Evolutionary conservation across 2,329 filamentous ascomycete genomes (phyloP).

Genomic region (Diplocarpon rosae): DNA sequence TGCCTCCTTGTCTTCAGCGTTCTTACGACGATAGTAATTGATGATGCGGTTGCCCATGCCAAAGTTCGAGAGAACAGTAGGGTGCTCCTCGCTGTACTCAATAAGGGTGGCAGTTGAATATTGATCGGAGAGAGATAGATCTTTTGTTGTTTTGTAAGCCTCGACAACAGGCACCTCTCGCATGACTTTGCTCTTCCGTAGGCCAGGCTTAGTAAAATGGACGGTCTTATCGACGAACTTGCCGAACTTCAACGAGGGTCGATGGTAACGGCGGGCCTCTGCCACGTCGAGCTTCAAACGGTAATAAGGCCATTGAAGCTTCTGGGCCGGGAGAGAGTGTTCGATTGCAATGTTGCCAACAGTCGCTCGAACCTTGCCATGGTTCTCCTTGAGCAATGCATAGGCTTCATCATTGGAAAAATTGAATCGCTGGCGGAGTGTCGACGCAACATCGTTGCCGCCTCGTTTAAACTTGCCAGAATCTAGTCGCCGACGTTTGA

Average conservation of each 20-base stretch:
- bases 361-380: constrained; percentile 88
- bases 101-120: constrained; percentile 81
- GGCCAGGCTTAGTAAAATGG: constrained; percentile 59
- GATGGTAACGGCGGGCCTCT: constrained; percentile 73
- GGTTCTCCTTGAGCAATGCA: constrained; percentile 90
- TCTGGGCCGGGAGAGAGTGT: constrained; percentile 83
- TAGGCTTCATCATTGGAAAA: constrained; percentile 95
- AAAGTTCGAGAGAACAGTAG: constrained; percentile 86
- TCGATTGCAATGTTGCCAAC: constrained; percentile 88
- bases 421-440: constrained; percentile 77
- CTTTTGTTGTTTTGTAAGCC: constrained; percentile 68
- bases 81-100: constrained; percentile 92
- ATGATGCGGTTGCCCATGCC: constrained; percentile 94
- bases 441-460: constrained; percentile 58
- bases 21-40: constrained; percentile 89
- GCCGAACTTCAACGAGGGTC: constrained; percentile 65
- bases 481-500: constrained; percentile 39
- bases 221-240: constrained; percentile 56
- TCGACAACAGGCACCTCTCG: constrained; percentile 70
- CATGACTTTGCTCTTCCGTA: constrained; percentile 70
- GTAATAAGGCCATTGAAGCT: constrained; percentile 93
- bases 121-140: constrained; percentile 69
- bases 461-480: constrained; percentile 50
- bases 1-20: constrained; percentile 42
- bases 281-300: constrained; percentile 66